Evolutionary conservation across 805 yeast species (phyloP).

Genomic region (Nakazawaea pomicola): DNA sequence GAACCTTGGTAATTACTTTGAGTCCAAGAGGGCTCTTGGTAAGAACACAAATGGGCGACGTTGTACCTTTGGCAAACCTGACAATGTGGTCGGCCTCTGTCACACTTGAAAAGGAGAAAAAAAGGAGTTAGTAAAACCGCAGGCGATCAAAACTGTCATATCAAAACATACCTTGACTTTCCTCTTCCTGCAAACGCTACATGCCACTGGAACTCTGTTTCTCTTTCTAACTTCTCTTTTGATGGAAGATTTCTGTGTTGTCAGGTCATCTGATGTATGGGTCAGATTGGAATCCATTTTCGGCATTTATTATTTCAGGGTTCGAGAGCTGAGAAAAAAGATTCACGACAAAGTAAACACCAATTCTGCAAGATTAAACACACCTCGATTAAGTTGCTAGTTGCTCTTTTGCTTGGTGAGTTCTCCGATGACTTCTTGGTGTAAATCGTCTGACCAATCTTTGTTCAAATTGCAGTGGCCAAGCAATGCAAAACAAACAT

Average conservation of each 20-base stretch:
- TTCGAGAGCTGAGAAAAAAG: no score
- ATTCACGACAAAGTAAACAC: no score
- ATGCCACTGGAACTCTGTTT: constrained; percentile 39
- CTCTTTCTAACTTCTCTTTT: constrained; percentile 22
- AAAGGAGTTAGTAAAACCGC: not conserved
- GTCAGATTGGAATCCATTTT: not conserved
- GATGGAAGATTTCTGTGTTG: not conserved
- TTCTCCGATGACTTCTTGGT: no score
- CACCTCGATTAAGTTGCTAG: no score
- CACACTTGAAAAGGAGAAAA: constrained; percentile 21
- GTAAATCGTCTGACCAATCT: no score
- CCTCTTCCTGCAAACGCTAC: constrained; percentile 40
- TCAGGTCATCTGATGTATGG: not conserved
- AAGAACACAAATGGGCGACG: constrained; percentile 24
- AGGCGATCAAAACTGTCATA: not conserved
- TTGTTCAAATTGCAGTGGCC: no score
- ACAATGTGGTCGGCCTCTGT: constrained; percentile 29
- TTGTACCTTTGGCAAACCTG: constrained; percentile 25
- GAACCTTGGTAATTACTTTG: not conserved
- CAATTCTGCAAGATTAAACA: no score
- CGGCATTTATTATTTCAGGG: no score
- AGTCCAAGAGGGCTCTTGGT: constrained; percentile 26
- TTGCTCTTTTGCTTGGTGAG: no score
- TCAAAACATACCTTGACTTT: constrained; percentile 39
- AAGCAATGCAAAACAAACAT: no score